These are phyloP conservation scores for Pinguiococcus pyrenoidosus DNA, from an alignment of 108 stramenopile genomes.

Conservation along the genomic window DNA sequence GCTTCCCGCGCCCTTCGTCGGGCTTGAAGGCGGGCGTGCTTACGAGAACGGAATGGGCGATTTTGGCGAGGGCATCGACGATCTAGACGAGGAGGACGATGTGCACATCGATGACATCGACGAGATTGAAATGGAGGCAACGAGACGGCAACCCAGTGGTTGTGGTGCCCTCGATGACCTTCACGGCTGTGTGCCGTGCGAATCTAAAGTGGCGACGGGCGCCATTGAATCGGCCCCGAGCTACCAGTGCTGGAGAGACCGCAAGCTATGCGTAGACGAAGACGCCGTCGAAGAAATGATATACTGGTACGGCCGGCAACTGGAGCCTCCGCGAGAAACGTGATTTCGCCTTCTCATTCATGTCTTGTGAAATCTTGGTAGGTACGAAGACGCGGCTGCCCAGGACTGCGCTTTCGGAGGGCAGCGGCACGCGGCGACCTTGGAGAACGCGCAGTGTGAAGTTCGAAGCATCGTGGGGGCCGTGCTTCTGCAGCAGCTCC, in stretches of 20 bases:
- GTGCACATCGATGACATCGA: constrained; percentile 8
- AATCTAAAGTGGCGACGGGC: background rate
- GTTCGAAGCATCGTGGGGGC: constrained; percentile 13
- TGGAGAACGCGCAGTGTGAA: constrained; percentile 19
- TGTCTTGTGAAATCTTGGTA: background rate
- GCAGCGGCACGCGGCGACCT: constrained; percentile 21
- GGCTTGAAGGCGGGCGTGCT: background rate
- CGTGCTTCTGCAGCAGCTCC: constrained; percentile 11
- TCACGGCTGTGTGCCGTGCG: background rate
- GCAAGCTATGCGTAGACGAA: too few relatives aligned
- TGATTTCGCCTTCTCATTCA: background rate
- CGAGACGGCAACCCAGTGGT: background rate
- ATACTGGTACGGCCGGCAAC: background rate
- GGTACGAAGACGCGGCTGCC: constrained; percentile 1
- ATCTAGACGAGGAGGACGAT: constrained; percentile 6
- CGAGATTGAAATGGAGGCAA: constrained; percentile 10
- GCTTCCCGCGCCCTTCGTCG: constrained; percentile 3
- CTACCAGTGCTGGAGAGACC: background rate
- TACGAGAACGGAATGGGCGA: background rate
- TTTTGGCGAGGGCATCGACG: background rate
- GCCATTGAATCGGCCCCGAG: background rate
- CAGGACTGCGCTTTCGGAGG: constrained; percentile 4
- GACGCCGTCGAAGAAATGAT: too few relatives aligned
- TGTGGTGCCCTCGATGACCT: background rate
- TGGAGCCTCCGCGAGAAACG: background rate